Conservation (phyloP, 768 basidiomycete species). For the Sporobolomyces phaffii region DNA sequence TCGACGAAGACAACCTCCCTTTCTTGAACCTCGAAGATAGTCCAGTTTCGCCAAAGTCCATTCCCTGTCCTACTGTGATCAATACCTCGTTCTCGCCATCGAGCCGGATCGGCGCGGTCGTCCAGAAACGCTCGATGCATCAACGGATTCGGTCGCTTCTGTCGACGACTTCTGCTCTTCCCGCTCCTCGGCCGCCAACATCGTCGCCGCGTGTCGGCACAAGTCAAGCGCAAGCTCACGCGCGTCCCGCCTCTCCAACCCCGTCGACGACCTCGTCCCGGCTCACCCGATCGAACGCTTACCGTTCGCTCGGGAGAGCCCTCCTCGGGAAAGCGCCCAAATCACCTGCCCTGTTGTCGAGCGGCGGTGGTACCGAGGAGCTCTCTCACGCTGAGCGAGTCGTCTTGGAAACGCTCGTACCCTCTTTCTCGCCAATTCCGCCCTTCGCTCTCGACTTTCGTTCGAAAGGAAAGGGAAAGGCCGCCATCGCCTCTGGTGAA, state of each 20-base stretch:
- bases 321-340: neutral
- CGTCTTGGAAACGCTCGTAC: neutral
- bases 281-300: constrained; percentile 21
- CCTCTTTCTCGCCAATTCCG: neutral
- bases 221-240: neutral
- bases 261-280: constrained; percentile 3
- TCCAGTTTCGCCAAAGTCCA: neutral
- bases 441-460: neutral
- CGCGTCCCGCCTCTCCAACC: neutral
- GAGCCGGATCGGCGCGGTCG: neutral
- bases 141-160: neutral
- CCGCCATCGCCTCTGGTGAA: too few relatives aligned
- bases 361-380: neutral
- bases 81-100: neutral
- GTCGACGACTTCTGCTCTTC: neutral
- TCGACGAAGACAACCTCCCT: neutral
- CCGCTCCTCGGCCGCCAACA: neutral
- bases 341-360: neutral
- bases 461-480: neutral
- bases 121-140: constrained; percentile 1
- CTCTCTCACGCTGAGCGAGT: constrained; percentile 1
- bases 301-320: constrained; percentile 11
- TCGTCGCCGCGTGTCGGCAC: neutral
- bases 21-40: neutral
- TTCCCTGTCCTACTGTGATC: too few relatives aligned